phyloP scores from a whole-genome alignment of 1,139 yeast genomes.

The Chernovozyma aurita region DNA sequence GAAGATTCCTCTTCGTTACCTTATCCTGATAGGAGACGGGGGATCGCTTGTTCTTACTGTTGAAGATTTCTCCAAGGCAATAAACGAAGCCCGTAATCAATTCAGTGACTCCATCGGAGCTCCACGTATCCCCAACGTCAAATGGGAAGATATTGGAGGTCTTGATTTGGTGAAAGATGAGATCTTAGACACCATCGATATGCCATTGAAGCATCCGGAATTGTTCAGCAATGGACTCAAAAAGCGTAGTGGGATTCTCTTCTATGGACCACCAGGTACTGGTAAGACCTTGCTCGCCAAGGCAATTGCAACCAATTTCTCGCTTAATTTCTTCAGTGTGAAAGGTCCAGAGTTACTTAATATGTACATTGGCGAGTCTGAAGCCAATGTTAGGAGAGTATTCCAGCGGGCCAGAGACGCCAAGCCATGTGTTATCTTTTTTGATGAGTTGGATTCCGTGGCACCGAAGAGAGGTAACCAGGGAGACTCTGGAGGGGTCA shows the following conservation, averaged over 20 bases:
- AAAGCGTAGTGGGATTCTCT: conserved; percentile 88
- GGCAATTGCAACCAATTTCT: conserved; percentile 93
- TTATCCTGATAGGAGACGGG: conserved; percentile 40
- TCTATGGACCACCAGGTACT: no score
- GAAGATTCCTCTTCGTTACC: conserved; percentile 17
- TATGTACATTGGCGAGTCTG: conserved; percentile 98
- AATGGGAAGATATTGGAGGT: conserved; percentile 95
- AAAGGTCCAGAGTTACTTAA: conserved; percentile 93
- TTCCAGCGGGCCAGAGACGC: conserved; percentile 95
- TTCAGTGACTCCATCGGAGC: conserved; percentile 96
- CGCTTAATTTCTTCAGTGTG: conserved; percentile 89
- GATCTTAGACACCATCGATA: conserved; percentile 89
- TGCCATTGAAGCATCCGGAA: conserved; percentile 93
- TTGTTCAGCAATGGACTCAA: conserved; percentile 83
- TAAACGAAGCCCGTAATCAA: conserved; percentile 78
- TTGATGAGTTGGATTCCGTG: conserved; percentile 94
- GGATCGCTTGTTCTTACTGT: conserved; percentile 56
- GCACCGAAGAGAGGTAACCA: conserved; percentile 98
- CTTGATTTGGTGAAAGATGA: conserved; percentile 86
- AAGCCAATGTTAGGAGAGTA: conserved; percentile 91
- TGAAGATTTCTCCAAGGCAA: conserved; percentile 66
- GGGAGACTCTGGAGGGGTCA: conserved; percentile 97
- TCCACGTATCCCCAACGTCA: conserved; percentile 90
- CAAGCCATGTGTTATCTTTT: conserved; percentile 93
- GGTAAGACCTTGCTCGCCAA: no score